These are phyloP conservation scores for Paraphoma sp. DNA, from an alignment of 2,329 filamentous ascomycete species.

Conservation along the genomic window DNA sequence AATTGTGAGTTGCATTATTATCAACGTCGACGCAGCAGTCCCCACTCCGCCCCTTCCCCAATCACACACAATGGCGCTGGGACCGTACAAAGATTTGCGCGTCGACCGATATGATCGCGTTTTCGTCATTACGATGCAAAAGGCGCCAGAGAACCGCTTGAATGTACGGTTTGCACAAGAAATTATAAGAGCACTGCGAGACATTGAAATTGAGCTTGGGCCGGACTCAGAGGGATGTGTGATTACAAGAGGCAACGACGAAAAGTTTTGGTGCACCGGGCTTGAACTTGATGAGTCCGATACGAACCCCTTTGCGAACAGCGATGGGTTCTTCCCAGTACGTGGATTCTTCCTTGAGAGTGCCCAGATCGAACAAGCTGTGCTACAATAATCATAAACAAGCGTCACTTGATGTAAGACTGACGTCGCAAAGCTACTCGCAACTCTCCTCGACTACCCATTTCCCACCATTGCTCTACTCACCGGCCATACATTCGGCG, in stretches of 20 bases:
- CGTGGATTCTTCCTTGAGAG: neutral
- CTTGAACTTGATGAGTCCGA: conserved; percentile 57
- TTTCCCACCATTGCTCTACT: conserved; percentile 57
- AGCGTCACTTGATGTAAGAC: neutral
- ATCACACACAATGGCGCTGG: conserved; percentile 26
- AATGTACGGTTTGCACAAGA: conserved; percentile 60
- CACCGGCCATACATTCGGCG: conserved; percentile 59
- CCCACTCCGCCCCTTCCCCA: neutral
- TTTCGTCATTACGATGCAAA: conserved; percentile 62
- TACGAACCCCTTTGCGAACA: conserved; percentile 62
- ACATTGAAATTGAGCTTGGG: conserved; percentile 56
- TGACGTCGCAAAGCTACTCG: conserved; percentile 45
- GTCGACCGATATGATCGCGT: conserved; percentile 56
- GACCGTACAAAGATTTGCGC: conserved; percentile 51
- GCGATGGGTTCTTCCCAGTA: conserved; percentile 62
- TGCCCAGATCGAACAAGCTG: too few relatives aligned
- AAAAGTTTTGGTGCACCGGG: conserved; percentile 60
- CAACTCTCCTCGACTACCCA: conserved; percentile 57
- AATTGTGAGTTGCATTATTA: too few relatives aligned
- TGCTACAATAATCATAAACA: too few relatives aligned
- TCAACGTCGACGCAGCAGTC: too few relatives aligned
- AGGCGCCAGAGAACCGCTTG: conserved; percentile 61
- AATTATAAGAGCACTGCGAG: conserved; percentile 58
- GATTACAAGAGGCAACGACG: conserved; percentile 59
- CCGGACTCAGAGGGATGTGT: conserved; percentile 59